Percentiles rank a stretch among this genome's conserved stretches.
Conservation (phyloP, 169 alveolate species). For the Eimeria nieschulzi region DNA sequence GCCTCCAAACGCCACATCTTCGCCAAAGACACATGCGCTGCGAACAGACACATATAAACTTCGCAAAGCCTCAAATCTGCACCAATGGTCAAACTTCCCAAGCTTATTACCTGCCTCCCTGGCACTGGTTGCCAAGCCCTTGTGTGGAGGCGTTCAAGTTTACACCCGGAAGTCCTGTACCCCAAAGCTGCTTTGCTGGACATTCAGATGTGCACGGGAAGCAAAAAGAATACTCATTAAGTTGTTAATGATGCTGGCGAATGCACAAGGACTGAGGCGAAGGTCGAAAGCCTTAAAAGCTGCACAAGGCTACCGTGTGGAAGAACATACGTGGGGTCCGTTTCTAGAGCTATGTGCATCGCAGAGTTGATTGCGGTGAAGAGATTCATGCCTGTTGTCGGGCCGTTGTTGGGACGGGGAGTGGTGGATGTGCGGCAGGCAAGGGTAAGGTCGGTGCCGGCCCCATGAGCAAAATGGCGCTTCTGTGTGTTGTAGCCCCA, state of each 20-base stretch:
- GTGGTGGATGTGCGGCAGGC: slow-evolving; percentile 68
- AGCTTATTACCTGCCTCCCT: too few species aligned
- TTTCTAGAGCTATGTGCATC: slow-evolving; percentile 91
- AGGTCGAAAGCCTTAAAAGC: too few species aligned
- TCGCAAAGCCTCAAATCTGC: too few species aligned
- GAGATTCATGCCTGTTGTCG: slow-evolving; percentile 89
- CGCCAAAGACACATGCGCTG: slow-evolving; percentile 92
- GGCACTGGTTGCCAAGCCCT: too few species aligned
- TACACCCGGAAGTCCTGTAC: too few species aligned
- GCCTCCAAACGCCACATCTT: slow-evolving; percentile 99
- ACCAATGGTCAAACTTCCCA: too few species aligned
- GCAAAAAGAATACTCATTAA: too few species aligned
- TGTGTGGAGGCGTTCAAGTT: too few species aligned
- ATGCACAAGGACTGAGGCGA: too few species aligned
- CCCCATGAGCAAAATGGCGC: slow-evolving; percentile 43
- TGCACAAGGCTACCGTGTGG: not conserved
- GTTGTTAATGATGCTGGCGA: too few species aligned
- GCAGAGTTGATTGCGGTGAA: slow-evolving; percentile 94
- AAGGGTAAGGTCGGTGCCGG: slow-evolving; percentile 61
- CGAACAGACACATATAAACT: not conserved
- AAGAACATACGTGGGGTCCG: slow-evolving; percentile 89
- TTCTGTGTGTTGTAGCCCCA: not conserved
- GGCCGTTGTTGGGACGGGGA: slow-evolving; percentile 56
- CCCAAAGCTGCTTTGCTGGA: too few species aligned
- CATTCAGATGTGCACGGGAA: too few species aligned